phyloP scores from a whole-genome alignment of 169 alveolate genomes.

The Cyclospora cayetanensis region DNA sequence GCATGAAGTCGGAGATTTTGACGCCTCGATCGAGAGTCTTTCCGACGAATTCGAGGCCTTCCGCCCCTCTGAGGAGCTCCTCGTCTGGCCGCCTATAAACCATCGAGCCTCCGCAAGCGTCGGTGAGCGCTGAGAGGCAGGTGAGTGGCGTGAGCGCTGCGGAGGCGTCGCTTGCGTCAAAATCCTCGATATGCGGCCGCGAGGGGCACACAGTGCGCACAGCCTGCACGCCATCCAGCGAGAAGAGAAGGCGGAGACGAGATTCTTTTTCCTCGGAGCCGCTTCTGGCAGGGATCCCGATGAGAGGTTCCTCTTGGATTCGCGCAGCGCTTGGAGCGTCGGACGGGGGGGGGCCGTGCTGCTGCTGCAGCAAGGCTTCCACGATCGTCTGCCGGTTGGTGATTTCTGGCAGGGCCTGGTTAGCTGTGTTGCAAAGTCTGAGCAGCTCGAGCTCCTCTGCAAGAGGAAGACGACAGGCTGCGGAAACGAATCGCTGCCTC shows the following conservation, averaged over 20 bases:
- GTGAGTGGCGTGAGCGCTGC: not conserved
- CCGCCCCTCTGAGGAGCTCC: constrained; percentile 63
- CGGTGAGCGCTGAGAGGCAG: constrained; percentile 8
- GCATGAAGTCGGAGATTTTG: constrained; percentile 67
- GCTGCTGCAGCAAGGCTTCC: constrained; percentile 49
- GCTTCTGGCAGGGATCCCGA: too few species aligned
- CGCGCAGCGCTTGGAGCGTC: not conserved
- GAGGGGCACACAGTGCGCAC: constrained; percentile 68
- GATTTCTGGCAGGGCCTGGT: constrained; percentile 69
- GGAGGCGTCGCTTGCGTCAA: constrained; percentile 65
- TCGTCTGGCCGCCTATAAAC: constrained; percentile 40
- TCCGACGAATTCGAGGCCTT: constrained; percentile 15
- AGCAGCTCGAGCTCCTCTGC: constrained; percentile 77
- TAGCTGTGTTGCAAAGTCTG: constrained; percentile 49
- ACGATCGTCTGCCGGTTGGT: constrained; percentile 72
- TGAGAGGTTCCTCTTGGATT: too few species aligned
- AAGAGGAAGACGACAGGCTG: constrained; percentile 73
- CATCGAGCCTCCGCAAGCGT: constrained; percentile 16
- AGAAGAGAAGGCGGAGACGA: not conserved
- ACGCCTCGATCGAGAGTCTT: constrained; percentile 38
- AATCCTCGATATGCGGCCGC: constrained; percentile 73
- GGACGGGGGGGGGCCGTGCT: not conserved
- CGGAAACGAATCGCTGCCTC: constrained; percentile 69
- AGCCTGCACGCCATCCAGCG: not conserved
- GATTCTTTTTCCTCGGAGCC: not conserved